phyloP scores from a whole-genome alignment of 805 yeast genomes.

The Pichia scutulata region DNA sequence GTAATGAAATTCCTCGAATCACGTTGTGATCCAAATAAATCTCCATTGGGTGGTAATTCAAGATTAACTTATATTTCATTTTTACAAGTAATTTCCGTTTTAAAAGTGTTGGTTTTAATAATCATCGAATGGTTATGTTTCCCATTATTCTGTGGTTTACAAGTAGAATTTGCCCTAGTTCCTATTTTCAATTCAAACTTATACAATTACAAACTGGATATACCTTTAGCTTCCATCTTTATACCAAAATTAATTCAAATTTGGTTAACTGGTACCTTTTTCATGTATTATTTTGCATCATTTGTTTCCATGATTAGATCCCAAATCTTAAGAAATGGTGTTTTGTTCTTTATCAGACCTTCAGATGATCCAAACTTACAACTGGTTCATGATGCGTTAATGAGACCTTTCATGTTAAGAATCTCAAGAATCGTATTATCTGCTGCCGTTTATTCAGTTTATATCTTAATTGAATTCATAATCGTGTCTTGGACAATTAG shows the following conservation, averaged over 20 bases:
- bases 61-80: slow-evolving; percentile 45
- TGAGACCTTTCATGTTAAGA: slow-evolving; percentile 67
- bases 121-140: slow-evolving; percentile 75
- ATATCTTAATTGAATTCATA: slow-evolving; percentile 73
- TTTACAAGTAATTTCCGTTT: slow-evolving; percentile 50
- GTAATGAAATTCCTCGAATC: slow-evolving; percentile 22
- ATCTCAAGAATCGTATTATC: slow-evolving; percentile 65
- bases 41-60: slow-evolving; percentile 41
- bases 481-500: slow-evolving; percentile 44
- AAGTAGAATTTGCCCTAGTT: slow-evolving; percentile 59
- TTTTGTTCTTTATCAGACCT: slow-evolving; percentile 81
- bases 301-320: slow-evolving; percentile 79
- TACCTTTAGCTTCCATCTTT: slow-evolving; percentile 1
- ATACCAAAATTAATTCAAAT: slow-evolving; percentile 4
- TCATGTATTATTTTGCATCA: slow-evolving; percentile 82
- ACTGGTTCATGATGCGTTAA: slow-evolving; percentile 78
- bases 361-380: slow-evolving; percentile 91
- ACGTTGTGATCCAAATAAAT: slow-evolving; percentile 26
- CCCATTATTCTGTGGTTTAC: slow-evolving; percentile 79
- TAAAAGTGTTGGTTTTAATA: slow-evolving; percentile 70
- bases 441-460: slow-evolving; percentile 63
- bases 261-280: slow-evolving; percentile 74
- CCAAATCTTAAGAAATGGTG: slow-evolving; percentile 76
- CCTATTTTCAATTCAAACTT: slow-evolving; percentile 38
- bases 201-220: slow-evolving; percentile 11